phyloP scores from a whole-genome alignment of 2,329 filamentous ascomycete genomes.

The Aspergillus flavus region DNA sequence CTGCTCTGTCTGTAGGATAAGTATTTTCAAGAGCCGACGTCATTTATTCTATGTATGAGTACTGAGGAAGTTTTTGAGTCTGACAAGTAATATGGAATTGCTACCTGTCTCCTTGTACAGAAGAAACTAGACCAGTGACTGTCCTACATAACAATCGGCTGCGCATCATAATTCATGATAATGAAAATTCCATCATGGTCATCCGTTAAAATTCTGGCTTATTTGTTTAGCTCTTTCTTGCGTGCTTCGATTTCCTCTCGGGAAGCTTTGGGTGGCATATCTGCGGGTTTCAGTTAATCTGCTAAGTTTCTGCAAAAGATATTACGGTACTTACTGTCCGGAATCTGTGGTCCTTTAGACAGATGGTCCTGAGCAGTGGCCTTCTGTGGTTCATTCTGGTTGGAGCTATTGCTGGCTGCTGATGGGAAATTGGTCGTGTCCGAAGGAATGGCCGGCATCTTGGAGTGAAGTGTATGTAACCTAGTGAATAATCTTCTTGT shows the following conservation, averaged over 20 bases:
- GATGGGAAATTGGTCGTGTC: slow-evolving; percentile 28
- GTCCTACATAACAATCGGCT: not conserved
- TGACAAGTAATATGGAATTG: not conserved
- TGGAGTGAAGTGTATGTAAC: not conserved
- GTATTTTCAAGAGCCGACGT: no score
- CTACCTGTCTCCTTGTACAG: not conserved
- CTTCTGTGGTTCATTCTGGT: slow-evolving; percentile 40
- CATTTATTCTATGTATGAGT: not conserved
- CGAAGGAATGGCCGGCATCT: slow-evolving; percentile 34
- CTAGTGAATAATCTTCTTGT: not conserved
- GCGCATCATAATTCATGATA: not conserved
- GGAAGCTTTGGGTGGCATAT: slow-evolving; percentile 47
- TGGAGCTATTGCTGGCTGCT: slow-evolving; percentile 22
- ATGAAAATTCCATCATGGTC: not conserved
- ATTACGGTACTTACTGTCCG: slow-evolving; percentile 35
- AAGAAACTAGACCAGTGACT: not conserved
- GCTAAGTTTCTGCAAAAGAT: not conserved
- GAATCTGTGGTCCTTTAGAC: slow-evolving; percentile 51
- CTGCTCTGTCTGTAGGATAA: no score
- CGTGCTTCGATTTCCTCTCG: slow-evolving; percentile 70
- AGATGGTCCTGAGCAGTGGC: slow-evolving; percentile 37
- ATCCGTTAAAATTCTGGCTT: slow-evolving; percentile 6
- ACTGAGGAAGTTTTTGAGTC: not conserved
- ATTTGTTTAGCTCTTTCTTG: slow-evolving; percentile 68
- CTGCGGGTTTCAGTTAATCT: slow-evolving; percentile 22